phyloP scores from a whole-genome alignment of 495 filamentous ascomycete species.

The Hypoxylon perforatum region DNA sequence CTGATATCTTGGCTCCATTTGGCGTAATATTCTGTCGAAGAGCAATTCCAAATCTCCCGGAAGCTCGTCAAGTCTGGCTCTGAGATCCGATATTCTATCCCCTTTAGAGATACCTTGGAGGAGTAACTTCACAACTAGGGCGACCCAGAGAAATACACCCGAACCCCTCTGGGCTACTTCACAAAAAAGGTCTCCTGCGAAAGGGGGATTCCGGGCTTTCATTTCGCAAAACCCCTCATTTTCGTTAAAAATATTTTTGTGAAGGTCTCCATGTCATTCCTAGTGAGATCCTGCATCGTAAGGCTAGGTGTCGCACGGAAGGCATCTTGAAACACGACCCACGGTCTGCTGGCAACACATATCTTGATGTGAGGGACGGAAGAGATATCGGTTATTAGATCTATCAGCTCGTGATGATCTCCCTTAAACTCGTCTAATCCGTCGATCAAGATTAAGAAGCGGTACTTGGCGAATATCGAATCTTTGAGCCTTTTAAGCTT shows the following conservation, averaged over 20 bases:
- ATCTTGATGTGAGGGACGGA: constrained; percentile 40
- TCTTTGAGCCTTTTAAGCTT: neutral
- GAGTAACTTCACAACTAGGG: constrained; percentile 42
- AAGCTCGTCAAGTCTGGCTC: constrained; percentile 28
- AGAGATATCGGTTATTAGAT: no score
- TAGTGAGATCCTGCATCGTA: constrained; percentile 47
- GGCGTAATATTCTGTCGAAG: constrained; percentile 31
- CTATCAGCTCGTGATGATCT: constrained; percentile 22
- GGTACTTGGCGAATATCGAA: constrained; percentile 17
- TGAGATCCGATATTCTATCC: constrained; percentile 38
- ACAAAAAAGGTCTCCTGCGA: constrained; percentile 10
- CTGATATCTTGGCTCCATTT: no score
- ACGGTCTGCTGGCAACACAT: constrained; percentile 51
- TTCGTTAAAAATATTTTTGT: constrained; percentile 25
- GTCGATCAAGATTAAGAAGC: constrained; percentile 41
- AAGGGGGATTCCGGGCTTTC: no score
- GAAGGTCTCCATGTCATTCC: constrained; percentile 37
- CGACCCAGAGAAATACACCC: constrained; percentile 50
- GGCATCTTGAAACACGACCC: constrained; percentile 42
- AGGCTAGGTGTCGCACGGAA: constrained; percentile 41
- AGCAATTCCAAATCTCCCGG: constrained; percentile 39
- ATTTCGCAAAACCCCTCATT: no score
- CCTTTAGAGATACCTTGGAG: constrained; percentile 27
- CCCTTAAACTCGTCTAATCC: constrained; percentile 53
- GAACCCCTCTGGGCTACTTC: constrained; percentile 33